These are phyloP conservation scores for Tetradesmus lagerheimii DNA, from an alignment of 139 green algal genomes.

Conservation along the genomic window DNA sequence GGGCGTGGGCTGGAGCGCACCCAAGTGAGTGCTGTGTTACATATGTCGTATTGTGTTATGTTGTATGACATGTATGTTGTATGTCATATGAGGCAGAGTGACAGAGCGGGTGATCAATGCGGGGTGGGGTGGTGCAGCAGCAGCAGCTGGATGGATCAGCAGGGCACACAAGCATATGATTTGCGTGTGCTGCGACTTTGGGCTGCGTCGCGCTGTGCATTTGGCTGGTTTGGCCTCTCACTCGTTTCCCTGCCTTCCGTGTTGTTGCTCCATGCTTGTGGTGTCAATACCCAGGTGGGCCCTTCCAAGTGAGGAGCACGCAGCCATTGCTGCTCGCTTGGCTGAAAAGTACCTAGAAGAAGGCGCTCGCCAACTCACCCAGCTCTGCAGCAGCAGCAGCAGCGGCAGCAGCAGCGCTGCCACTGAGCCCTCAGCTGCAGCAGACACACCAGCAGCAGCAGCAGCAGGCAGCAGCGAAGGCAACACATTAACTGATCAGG, in stretches of 20 bases:
- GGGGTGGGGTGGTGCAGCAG: too few species aligned
- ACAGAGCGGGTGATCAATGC: too few species aligned
- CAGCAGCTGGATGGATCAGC: too few species aligned
- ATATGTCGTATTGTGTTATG: background rate
- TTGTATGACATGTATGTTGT: too few species aligned
- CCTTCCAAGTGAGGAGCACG: background rate
- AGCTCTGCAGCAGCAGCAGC: slow-evolving; percentile 44
- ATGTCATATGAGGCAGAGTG: too few species aligned
- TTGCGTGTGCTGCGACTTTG: too few species aligned
- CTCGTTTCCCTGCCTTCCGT: background rate
- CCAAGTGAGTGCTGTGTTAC: background rate
- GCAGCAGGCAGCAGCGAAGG: background rate
- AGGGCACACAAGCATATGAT: too few species aligned
- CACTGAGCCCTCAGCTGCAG: too few species aligned
- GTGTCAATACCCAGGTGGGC: slow-evolving; percentile 30
- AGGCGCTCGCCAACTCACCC: slow-evolving; percentile 9
- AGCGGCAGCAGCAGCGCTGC: background rate
- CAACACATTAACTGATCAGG: background rate
- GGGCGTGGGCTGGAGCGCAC: slow-evolving; percentile 14
- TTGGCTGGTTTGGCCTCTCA: too few species aligned
- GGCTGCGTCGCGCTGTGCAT: too few species aligned
- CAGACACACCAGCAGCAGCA: background rate
- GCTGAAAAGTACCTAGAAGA: slow-evolving; percentile 47
- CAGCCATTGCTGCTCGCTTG: slow-evolving; percentile 34
- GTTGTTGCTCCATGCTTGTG: background rate